Base-by-base conservation (phyloP, 352 stramenopile genomes). In the Phytophthora sp. region DNA sequence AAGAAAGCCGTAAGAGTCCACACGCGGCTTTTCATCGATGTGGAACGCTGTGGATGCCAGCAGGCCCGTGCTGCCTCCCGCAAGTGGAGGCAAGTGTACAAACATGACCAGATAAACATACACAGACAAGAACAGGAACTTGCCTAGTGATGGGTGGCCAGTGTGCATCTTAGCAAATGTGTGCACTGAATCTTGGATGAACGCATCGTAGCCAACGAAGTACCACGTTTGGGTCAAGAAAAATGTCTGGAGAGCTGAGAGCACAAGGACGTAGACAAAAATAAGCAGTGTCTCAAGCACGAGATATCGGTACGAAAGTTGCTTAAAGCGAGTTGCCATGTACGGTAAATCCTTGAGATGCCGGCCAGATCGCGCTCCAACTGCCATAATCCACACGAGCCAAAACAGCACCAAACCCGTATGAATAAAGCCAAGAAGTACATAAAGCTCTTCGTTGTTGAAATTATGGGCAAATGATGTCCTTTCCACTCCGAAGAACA, bases 231-330 rank as follows among this genome's bases (percentile, higher is more conserved):
- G 68, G 1, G 76, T 41, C 1, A 95, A 73, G 11, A 76, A 67
- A 16, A 90, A 88, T 20, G 91, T 76, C 63, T 94, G 83, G 1
- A 92, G 52, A 11, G 75, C 62, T n/a, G 80, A 91, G 20, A 91
- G 71, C 23, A 90, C 63, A 21, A 91, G 56, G 5, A 89, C 81
- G 66, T 94, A 90, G 26, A 91, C 61, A 20, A 93, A 69, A 57
- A 96, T 84, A 7, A 95, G 47, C 18, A 93, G 51, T 8, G 82
- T 90, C 66, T 94, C 80, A 4, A 95, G 64, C 16, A 90, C 80
- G 13, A 95, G 57, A 56, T 95, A 96, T 12, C 89, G 85, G 57
- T 93, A 96, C 36, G 88, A 95, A 7, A 96, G 70, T 49, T 96
- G 89, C 70, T 94, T 85, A 45, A 89, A 93, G 4, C 89, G 88